Percentiles rank a stretch among this genome's conserved stretches.
Evolutionary conservation across 83 land plant species (phyloP).

Genomic region (Thuja plicata): DNA sequence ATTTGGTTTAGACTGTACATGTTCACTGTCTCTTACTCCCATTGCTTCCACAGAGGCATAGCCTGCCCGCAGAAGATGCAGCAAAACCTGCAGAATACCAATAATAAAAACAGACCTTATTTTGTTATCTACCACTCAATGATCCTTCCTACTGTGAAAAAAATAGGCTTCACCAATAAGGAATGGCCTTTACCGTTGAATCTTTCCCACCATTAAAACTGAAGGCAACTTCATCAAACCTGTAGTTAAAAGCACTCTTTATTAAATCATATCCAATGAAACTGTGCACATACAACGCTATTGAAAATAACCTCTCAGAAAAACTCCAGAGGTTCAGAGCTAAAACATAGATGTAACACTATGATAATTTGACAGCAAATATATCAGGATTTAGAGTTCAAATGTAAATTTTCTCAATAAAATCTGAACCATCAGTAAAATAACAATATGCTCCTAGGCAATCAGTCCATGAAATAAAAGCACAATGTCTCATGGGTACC

Average conservation of each 20-base stretch:
- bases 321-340: neutral
- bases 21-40: slow-evolving; percentile 21
- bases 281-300: neutral
- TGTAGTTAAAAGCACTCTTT: slow-evolving; percentile 21
- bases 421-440: neutral
- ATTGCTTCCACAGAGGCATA: slow-evolving; percentile 57
- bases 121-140: neutral
- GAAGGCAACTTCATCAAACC: slow-evolving; percentile 90
- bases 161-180: slow-evolving; percentile 2
- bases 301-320: neutral
- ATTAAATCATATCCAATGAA: neutral
- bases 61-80: slow-evolving; percentile 93
- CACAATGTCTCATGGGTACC: neutral
- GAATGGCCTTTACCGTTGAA: slow-evolving; percentile 70
- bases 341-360: neutral
- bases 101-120: neutral
- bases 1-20: slow-evolving; percentile 8
- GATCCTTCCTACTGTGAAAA: neutral
- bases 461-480: neutral
- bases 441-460: neutral
- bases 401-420: neutral
- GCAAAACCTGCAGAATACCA: slow-evolving; percentile 62
- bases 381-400: neutral
- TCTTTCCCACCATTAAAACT: slow-evolving; percentile 99
- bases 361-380: neutral